Evolutionary conservation across 78 protist genomes (phyloP).

Genomic region (Polysphondylium violaceum): DNA sequence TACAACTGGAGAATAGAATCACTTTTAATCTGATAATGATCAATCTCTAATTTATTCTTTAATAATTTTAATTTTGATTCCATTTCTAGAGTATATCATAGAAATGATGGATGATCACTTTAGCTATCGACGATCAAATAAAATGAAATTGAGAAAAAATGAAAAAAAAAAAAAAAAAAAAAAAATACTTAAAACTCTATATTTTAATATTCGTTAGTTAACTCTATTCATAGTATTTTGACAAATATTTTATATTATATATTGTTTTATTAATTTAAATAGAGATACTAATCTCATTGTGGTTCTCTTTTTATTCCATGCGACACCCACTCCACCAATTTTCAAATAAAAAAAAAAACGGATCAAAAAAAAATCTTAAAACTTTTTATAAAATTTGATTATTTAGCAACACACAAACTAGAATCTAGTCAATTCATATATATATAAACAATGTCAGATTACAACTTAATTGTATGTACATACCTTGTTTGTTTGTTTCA

Average conservation of each 20-base stretch:
- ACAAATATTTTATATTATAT: too few species aligned
- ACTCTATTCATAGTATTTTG: too few species aligned
- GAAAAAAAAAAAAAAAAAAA: neutral
- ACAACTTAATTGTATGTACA: too few species aligned
- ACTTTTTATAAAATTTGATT: too few species aligned
- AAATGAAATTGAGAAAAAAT: neutral
- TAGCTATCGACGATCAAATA: neutral
- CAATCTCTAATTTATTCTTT: neutral
- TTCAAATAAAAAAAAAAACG: slow-evolving; percentile 4
- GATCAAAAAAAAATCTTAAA: slow-evolving; percentile 3
- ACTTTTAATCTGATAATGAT: slow-evolving; percentile 33
- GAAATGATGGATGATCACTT: neutral
- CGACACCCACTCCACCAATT: neutral
- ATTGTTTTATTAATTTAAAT: too few species aligned
- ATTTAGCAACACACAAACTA: too few species aligned
- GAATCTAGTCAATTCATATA: too few species aligned
- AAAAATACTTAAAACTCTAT: neutral
- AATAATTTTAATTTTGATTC: slow-evolving; percentile 11
- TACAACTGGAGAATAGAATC: slow-evolving; percentile 8
- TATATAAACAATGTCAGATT: too few species aligned
- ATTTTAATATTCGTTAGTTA: neutral
- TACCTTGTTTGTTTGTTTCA: too few species aligned
- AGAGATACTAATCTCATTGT: neutral
- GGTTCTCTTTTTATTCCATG: neutral
- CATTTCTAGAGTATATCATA: neutral